Conservation (phyloP, 2,329 filamentous ascomycete species). For the Cladophialophora carrionii region DNA sequence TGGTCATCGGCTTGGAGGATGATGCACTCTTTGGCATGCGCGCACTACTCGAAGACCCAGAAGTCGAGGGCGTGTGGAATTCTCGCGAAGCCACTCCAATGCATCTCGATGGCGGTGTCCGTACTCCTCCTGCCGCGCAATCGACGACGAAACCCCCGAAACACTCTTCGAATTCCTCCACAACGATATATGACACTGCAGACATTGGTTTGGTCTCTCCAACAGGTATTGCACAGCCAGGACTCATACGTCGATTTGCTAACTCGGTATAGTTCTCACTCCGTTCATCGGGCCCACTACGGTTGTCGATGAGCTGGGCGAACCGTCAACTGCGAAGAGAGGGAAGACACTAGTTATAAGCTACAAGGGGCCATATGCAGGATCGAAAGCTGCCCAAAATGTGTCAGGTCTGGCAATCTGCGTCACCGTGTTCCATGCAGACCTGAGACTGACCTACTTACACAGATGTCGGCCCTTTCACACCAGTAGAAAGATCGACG, state of each 20-base stretch:
- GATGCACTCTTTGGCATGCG: conserved; percentile 84
- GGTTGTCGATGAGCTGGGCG: conserved; percentile 10
- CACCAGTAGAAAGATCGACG: conserved; percentile 4
- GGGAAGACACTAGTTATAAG: conserved; percentile 29
- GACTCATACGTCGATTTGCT: conserved; percentile 5
- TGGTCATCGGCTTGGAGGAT: conserved; percentile 57
- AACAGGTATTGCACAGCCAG: conserved; percentile 17
- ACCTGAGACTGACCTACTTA: conserved; percentile 25
- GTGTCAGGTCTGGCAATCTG: conserved; percentile 21
- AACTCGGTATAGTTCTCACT: conserved; percentile 14
- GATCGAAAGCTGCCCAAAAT: conserved; percentile 16
- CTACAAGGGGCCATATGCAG: conserved; percentile 27
- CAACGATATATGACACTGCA: conserved; percentile 11
- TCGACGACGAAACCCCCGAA: conserved; percentile 3
- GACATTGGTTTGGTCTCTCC: conserved; percentile 20
- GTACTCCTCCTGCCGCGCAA: conserved; percentile 8
- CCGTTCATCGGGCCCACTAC: conserved; percentile 13
- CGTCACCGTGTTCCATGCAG: neutral
- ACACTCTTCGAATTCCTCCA: conserved; percentile 23
- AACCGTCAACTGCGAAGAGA: conserved; percentile 12
- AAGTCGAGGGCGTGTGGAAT: conserved; percentile 84
- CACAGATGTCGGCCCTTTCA: conserved; percentile 19
- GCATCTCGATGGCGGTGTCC: conserved; percentile 15
- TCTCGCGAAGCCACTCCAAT: conserved; percentile 54
- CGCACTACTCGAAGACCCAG: conserved; percentile 79